Base-by-base conservation (phyloP, 768 basidiomycete species). In the Suillus spraguei region DNA sequence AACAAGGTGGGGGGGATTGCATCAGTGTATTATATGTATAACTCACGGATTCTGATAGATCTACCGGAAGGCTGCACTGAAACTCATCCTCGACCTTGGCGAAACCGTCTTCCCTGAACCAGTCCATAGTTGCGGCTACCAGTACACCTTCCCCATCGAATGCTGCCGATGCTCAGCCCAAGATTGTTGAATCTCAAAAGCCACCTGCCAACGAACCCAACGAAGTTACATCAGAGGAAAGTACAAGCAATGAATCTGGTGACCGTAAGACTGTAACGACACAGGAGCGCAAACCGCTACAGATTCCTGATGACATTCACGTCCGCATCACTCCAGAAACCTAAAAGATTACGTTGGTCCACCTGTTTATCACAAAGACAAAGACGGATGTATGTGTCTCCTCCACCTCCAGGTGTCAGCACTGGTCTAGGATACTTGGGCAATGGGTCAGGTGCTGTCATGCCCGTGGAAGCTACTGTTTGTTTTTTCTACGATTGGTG, bases 281-380 rank as follows among this genome's bases (percentile, higher is more conserved):
- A 2, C 81, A 83, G 60, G 84, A 90, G 54, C 87, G 94, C 46
- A 79, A 91, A 71, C 94, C 97, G 3, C 81, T 99, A 73, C 80
- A 82, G 44, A 86, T 99, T 7, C 97, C 97, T 0, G 81, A 84
- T 7, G 77, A 82, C 6, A 90, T 99, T 0, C 89, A 90, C 72
- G 84, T 99, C 17, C 80, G 81, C 46, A 94, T 99, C 71, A 90
- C 89, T 0, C 84, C 89, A 0, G 93, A 94, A 97, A 94, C 67
- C 74, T 99, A 70, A 94, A 96, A 77, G 96, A 97, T 64, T 99
- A 98, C 67, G 96, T 99, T 41, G 97, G 97, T 0, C 95, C 97
- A 16, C 93, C 93, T 8, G 82, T 97, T 52, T 99, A 97, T 74
- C 94, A 98, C 76, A 94, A 94, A 77, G 97, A 99, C 70, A 78